Conservation (phyloP, 805 yeast species). For the Starmera dryadoides region DNA sequence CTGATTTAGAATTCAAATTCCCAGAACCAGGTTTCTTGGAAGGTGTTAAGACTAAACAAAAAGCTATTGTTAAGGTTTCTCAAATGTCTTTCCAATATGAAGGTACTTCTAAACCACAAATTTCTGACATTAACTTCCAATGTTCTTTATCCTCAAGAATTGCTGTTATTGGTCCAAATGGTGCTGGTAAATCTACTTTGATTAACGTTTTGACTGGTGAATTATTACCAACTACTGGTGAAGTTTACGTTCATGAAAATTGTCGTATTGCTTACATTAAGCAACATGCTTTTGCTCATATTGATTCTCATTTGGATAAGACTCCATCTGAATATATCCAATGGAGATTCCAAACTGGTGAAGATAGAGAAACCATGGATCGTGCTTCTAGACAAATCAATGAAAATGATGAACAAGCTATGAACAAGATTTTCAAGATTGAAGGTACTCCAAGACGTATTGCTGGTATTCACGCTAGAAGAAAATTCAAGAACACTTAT, state of each 20-base stretch:
- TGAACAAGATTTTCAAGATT: conserved; percentile 99
- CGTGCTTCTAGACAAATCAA: conserved; percentile 98
- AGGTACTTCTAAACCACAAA: conserved; percentile 96
- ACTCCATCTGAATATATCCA: conserved; percentile 98
- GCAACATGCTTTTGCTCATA: conserved; percentile 96
- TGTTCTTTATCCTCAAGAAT: conserved; percentile 97
- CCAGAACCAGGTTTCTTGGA: conserved; percentile 97
- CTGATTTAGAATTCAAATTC: conserved; percentile 93
- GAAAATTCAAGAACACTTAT: conserved; percentile 99
- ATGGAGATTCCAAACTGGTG: conserved; percentile 98
- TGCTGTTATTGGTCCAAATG: conserved; percentile 95
- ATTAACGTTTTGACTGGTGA: conserved; percentile 93
- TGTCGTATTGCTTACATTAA: conserved; percentile 98
- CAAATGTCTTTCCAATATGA: conserved; percentile 99
- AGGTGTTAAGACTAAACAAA: conserved; percentile 93
- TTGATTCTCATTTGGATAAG: conserved; percentile 93
- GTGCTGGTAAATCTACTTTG: conserved; percentile 97
- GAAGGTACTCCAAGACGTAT: conserved; percentile 99
- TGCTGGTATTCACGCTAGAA: conserved; percentile 87
- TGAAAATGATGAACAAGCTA: conserved; percentile 94
- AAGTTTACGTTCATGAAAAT: conserved; percentile 96
- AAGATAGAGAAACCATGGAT: conserved; percentile 99
- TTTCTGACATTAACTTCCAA: conserved; percentile 89
- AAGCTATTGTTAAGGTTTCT: conserved; percentile 89
- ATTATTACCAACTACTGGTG: conserved; percentile 76